These are phyloP conservation scores for Naumovozyma dairenensis DNA, from an alignment of 805 yeast species.

Conservation along the genomic window DNA sequence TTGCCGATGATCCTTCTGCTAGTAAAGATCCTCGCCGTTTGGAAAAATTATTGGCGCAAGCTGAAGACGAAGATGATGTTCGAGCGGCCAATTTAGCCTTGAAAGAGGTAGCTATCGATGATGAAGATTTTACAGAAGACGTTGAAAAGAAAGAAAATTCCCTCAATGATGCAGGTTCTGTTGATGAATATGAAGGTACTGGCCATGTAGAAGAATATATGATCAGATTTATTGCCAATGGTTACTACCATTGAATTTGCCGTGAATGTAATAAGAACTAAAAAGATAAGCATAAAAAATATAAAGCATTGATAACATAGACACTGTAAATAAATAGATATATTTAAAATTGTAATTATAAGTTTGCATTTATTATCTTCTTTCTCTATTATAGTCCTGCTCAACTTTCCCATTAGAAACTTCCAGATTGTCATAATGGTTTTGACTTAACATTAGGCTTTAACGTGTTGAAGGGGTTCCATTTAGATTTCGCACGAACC, in stretches of 20 bases:
- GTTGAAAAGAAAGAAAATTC: slow-evolving; percentile 2
- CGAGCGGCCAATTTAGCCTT: slow-evolving; percentile 84
- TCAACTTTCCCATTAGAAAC: too few species aligned
- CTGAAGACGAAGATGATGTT: slow-evolving; percentile 89
- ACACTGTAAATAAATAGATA: neutral
- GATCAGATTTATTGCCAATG: slow-evolving; percentile 83
- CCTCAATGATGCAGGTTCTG: slow-evolving; percentile 12
- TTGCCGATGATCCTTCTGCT: slow-evolving; percentile 25
- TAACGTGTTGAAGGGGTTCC: too few species aligned
- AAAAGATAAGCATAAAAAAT: neutral
- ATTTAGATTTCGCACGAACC: too few species aligned
- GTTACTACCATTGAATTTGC: slow-evolving; percentile 54
- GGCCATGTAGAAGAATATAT: slow-evolving; percentile 93
- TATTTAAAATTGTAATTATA: neutral
- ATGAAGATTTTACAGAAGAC: slow-evolving; percentile 68
- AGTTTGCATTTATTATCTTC: too few species aligned
- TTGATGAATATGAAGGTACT: slow-evolving; percentile 40
- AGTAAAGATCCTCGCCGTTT: slow-evolving; percentile 33
- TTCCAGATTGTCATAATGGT: too few species aligned
- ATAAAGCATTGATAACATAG: neutral
- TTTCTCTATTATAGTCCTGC: too few species aligned
- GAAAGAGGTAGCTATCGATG: slow-evolving; percentile 70
- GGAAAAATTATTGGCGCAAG: slow-evolving; percentile 69
- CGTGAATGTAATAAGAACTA: too few species aligned
- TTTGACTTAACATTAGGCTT: too few species aligned